Evolutionary conservation across 768 basidiomycete species (phyloP).

Genomic region (Leccinum rimulosum): DNA sequence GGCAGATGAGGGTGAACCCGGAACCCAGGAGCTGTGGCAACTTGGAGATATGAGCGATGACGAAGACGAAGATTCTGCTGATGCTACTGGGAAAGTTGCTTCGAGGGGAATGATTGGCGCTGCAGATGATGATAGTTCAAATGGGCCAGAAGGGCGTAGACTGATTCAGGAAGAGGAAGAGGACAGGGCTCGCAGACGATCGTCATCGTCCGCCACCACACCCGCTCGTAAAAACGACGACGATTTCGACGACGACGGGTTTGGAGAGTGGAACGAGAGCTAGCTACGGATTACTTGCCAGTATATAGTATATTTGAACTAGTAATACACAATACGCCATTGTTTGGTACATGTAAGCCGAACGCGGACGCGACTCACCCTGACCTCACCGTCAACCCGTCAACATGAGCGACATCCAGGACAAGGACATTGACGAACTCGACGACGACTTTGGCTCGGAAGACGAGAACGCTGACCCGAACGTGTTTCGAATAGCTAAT

Average conservation of each 20-base stretch:
- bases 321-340: neutral
- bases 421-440: constrained; percentile 47
- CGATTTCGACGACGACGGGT: constrained; percentile 31
- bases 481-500: constrained; percentile 43
- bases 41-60: constrained; percentile 73
- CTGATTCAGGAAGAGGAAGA: constrained; percentile 40
- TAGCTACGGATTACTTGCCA: neutral
- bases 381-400: constrained; percentile 15
- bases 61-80: constrained; percentile 46
- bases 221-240: constrained; percentile 20
- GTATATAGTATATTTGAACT: neutral
- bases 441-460: constrained; percentile 43
- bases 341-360: neutral
- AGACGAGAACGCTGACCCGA: constrained; percentile 36
- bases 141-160: constrained; percentile 33
- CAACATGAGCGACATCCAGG: constrained; percentile 21
- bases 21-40: constrained; percentile 52
- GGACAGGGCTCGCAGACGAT: constrained; percentile 33
- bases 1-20: constrained; percentile 39
- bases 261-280: constrained; percentile 32
- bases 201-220: constrained; percentile 39
- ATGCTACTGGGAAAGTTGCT: constrained; percentile 33
- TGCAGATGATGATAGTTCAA: constrained; percentile 11
- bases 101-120: constrained; percentile 18
- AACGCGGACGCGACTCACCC: neutral